phyloP scores from a whole-genome alignment of 768 basidiomycete genomes.

The Vishniacozyma victoriae region DNA sequence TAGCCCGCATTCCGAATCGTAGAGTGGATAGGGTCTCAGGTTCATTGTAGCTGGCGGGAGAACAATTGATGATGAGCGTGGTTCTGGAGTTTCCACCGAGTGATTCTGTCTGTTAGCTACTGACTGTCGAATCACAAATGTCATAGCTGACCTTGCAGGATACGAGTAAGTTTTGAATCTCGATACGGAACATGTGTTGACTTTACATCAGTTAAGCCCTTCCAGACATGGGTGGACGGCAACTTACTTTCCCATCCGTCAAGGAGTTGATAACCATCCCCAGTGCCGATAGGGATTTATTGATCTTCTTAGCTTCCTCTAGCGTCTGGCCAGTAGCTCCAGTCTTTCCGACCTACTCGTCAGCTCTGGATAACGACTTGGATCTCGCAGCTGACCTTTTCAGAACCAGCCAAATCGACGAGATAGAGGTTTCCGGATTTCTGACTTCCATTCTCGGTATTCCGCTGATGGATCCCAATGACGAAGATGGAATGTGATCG shows the following conservation, averaged over 20 bases:
- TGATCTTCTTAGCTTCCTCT: slow-evolving; percentile 99
- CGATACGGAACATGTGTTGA: slow-evolving; percentile 96
- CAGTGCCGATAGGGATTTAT: slow-evolving; percentile 92
- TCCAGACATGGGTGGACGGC: background rate
- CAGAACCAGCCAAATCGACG: slow-evolving; percentile 95
- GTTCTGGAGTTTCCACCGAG: slow-evolving; percentile 54
- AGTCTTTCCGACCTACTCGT: slow-evolving; percentile 71
- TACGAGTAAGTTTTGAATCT: slow-evolving; percentile 97
- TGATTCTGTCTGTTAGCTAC: slow-evolving; percentile 30
- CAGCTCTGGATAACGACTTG: background rate
- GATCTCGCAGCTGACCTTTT: slow-evolving; percentile 58
- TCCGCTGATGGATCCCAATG: slow-evolving; percentile 92
- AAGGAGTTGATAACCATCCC: slow-evolving; percentile 99
- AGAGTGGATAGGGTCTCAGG: slow-evolving; percentile 91
- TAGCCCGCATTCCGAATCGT: slow-evolving; percentile 99
- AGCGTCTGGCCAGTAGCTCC: slow-evolving; percentile 97
- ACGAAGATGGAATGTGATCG: slow-evolving; percentile 99
- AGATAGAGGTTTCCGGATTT: slow-evolving; percentile 96
- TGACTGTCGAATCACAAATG: background rate
- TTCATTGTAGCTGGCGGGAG: slow-evolving; percentile 95
- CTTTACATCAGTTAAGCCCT: slow-evolving; percentile 49
- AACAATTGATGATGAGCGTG: slow-evolving; percentile 95
- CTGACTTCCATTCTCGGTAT: slow-evolving; percentile 89
- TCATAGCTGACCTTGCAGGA: slow-evolving; percentile 90
- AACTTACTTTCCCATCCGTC: slow-evolving; percentile 84